phyloP scores from a whole-genome alignment of 768 basidiomycete species.

The Hygrocybe punicea region DNA sequence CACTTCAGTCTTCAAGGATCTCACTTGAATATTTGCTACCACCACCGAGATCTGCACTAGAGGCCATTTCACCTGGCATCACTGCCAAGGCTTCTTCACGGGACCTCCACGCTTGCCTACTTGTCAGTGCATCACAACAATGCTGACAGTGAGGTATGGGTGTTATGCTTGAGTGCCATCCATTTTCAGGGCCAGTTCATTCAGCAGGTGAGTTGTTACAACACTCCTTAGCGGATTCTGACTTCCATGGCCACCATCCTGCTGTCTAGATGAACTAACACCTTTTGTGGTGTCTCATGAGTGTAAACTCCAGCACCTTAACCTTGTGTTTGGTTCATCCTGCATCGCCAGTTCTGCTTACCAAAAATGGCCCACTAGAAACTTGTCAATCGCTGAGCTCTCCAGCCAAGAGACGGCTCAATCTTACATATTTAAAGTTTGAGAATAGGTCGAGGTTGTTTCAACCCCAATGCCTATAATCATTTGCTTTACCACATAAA shows the following conservation, averaged over 20 bases:
- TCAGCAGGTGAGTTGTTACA: constrained; percentile 86
- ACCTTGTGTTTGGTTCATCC: constrained; percentile 67
- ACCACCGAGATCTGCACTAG: no score
- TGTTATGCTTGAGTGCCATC: constrained; percentile 85
- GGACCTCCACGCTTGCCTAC: constrained; percentile 78
- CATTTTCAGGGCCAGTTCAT: constrained; percentile 90
- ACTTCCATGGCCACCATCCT: constrained; percentile 85
- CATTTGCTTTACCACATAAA: constrained; percentile 80
- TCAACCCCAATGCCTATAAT: constrained; percentile 88
- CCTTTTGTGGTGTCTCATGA: constrained; percentile 82
- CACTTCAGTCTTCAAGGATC: no score
- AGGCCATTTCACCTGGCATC: no score
- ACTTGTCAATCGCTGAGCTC: constrained; percentile 78
- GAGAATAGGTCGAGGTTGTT: constrained; percentile 83
- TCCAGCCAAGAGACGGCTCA: constrained; percentile 79
- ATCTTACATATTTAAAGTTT: constrained; percentile 85
- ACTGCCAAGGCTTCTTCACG: no score
- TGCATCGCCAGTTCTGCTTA: constrained; percentile 65
- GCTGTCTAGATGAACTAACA: constrained; percentile 85
- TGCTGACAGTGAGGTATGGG: constrained; percentile 79
- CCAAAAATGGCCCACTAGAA: constrained; percentile 78
- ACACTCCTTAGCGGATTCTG: constrained; percentile 82
- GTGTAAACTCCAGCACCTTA: constrained; percentile 76
- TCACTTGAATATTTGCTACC: no score
- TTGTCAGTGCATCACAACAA: constrained; percentile 67